Conservation (phyloP, 352 stramenopile genomes). For the Phytophthora sojae region DNA sequence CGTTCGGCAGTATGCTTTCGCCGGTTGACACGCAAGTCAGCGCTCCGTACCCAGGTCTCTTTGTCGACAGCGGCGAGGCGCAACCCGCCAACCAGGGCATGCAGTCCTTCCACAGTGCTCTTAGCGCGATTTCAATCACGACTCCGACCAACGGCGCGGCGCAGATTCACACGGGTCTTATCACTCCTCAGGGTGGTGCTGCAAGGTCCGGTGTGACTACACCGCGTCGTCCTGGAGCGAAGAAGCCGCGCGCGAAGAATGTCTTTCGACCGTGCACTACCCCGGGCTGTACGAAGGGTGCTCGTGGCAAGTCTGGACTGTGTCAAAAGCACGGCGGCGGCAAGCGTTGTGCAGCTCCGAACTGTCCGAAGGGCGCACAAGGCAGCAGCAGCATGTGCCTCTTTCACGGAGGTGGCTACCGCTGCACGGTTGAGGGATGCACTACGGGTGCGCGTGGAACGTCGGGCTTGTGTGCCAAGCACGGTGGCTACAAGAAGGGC, state of each 20-base stretch:
- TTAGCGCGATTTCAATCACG: constrained; percentile 38
- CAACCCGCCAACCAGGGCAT: constrained; percentile 19
- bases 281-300: constrained; percentile 77
- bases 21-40: constrained; percentile 12
- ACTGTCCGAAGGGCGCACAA: constrained; percentile 86
- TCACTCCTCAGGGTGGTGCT: constrained; percentile 29
- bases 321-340: constrained; percentile 89
- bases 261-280: constrained; percentile 70
- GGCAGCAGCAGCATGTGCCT: constrained; percentile 79
- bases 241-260: constrained; percentile 79
- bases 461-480: constrained; percentile 80
- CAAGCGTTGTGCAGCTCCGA: constrained; percentile 66
- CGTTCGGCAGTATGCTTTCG: constrained; percentile 27
- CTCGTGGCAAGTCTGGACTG: constrained; percentile 80
- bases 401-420: constrained; percentile 87
- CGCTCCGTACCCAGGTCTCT: constrained; percentile 32
- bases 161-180: constrained; percentile 28
- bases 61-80: constrained; percentile 28
- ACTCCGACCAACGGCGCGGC: constrained; percentile 23
- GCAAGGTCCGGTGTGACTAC: constrained; percentile 7
- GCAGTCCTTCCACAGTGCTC: constrained; percentile 33
- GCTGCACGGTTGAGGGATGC: constrained; percentile 79
- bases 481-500: constrained; percentile 80
- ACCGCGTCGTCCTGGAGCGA: constrained; percentile 43
- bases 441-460: constrained; percentile 77